A percentile compares a stretch with the other conserved stretches of the same genome.
Conservation (phyloP, 2,329 filamentous ascomycete genomes). For the Cladorrhinum sp. region DNA sequence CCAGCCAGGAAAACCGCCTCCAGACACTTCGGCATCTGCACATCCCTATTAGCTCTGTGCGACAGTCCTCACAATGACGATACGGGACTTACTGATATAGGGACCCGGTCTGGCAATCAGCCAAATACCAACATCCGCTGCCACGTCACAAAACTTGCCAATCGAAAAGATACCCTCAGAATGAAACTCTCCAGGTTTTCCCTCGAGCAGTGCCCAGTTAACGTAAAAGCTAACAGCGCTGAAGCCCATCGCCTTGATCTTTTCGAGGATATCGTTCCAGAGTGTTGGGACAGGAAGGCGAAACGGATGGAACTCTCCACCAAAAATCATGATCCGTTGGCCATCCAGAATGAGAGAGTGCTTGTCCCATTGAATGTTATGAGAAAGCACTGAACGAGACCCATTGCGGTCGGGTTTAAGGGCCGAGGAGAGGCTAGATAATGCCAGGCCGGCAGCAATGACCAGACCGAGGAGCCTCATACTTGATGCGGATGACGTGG, state of each 20-base stretch:
- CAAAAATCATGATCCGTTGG: slow-evolving; percentile 68
- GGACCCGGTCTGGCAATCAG: slow-evolving; percentile 54
- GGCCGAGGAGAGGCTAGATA: not conserved
- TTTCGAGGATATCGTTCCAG: slow-evolving; percentile 58
- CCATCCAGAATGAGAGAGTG: slow-evolving; percentile 68
- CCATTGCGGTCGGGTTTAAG: not conserved
- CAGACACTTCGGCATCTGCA: slow-evolving; percentile 64
- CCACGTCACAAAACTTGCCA: slow-evolving; percentile 74
- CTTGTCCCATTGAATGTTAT: slow-evolving; percentile 56
- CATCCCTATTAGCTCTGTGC: not conserved
- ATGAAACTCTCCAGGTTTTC: slow-evolving; percentile 65
- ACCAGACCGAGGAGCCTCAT: not conserved
- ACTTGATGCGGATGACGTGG: not conserved
- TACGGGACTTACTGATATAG: slow-evolving; percentile 24
- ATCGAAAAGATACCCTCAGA: slow-evolving; percentile 71
- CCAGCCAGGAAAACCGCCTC: slow-evolving; percentile 81
- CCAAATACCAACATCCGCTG: slow-evolving; percentile 70
- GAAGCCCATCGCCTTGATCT: slow-evolving; percentile 77
- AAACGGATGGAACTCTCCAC: slow-evolving; percentile 71
- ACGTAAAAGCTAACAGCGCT: slow-evolving; percentile 77
- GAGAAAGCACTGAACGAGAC: not conserved
- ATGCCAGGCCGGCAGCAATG: not conserved
- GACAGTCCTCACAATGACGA: not conserved
- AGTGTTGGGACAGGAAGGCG: slow-evolving; percentile 45
- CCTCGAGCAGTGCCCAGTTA: slow-evolving; percentile 76